Conservation (phyloP, 139 green algal genomes). For the Auxenochlorella pyrenoidosa region DNA sequence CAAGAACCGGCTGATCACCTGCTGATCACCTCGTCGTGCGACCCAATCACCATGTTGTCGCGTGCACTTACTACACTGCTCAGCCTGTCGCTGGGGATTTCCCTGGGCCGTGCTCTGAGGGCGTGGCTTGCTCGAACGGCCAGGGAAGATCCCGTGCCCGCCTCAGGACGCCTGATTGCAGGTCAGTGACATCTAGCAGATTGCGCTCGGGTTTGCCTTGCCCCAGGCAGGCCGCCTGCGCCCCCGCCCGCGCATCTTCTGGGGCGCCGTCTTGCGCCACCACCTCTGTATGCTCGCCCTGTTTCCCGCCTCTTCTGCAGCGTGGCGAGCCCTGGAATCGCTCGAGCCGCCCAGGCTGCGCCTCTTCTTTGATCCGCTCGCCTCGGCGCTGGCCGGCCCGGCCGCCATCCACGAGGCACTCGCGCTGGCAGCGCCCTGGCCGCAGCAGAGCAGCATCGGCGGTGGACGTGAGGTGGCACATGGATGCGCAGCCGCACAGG, state of each 20-base stretch:
- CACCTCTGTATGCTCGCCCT: not conserved
- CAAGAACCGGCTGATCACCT: too few species aligned
- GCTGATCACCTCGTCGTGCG: too few species aligned
- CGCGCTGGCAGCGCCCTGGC: not conserved
- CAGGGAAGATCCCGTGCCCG: not conserved
- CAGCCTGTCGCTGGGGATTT: not conserved
- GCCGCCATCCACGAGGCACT: slow-evolving; percentile 22
- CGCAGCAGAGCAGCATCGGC: not conserved
- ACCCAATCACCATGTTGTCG: not conserved
- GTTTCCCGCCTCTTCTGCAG: slow-evolving; percentile 14
- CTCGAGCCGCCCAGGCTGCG: slow-evolving; percentile 4
- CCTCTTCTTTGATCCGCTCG: slow-evolving; percentile 36
- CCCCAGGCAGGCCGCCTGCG: not conserved
- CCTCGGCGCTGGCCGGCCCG: slow-evolving; percentile 14
- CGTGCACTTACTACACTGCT: not conserved
- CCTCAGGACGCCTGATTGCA: not conserved
- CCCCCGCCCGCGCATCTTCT: not conserved
- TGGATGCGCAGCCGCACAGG: not conserved
- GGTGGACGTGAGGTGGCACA: too few species aligned
- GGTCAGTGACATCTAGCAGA: not conserved
- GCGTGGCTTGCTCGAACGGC: not conserved
- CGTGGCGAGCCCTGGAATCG: slow-evolving; percentile 36
- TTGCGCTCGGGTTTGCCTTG: not conserved
- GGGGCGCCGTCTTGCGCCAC: too few species aligned
- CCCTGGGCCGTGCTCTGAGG: not conserved